A percentile compares a stretch with the other conserved stretches of the same genome.
Evolutionary conservation across 1,139 yeast genomes (phyloP).

Genomic region (Blastobotrys buckinghamii): DNA sequence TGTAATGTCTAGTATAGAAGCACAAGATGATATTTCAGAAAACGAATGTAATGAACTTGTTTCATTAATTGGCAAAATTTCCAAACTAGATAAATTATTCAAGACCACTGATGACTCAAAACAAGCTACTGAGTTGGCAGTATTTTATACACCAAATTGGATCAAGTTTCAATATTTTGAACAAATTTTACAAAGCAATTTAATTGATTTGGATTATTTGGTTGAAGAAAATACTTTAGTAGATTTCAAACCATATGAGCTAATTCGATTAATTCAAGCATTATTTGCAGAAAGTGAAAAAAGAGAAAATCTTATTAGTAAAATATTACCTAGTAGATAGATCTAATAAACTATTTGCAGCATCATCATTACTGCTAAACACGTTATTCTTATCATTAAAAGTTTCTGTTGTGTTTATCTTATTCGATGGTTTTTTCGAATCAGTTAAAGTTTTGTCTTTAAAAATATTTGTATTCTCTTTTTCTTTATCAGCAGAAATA

Average conservation of each 20-base stretch:
- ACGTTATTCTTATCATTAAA: neutral
- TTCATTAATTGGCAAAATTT: constrained; percentile 23
- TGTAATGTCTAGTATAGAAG: constrained; percentile 24
- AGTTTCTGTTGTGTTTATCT: too few relatives aligned
- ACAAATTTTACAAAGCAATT: constrained; percentile 35
- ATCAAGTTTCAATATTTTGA: constrained; percentile 34
- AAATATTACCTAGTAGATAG: constrained; percentile 38
- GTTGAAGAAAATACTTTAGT: constrained; percentile 71
- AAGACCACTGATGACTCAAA: constrained; percentile 6
- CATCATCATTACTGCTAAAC: neutral
- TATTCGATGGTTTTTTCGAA: too few relatives aligned
- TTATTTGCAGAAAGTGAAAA: constrained; percentile 69
- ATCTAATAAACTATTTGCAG: neutral
- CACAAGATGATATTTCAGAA: constrained; percentile 31
- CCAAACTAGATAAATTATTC: constrained; percentile 25
- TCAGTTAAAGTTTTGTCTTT: neutral
- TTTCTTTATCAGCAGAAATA: neutral
- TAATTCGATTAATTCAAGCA: constrained; percentile 51
- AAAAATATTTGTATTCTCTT: neutral
- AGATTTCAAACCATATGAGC: constrained; percentile 63
- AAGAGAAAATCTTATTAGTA: constrained; percentile 55
- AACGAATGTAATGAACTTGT: constrained; percentile 30
- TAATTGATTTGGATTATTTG: constrained; percentile 63
- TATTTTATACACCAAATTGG: constrained; percentile 35
- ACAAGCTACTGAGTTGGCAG: constrained; percentile 21